A percentile compares a stretch with the other conserved stretches of the same genome.
These are phyloP conservation scores for Nothophoma quercina DNA, from an alignment of 2,329 filamentous ascomycete species.

Conservation along the genomic window DNA sequence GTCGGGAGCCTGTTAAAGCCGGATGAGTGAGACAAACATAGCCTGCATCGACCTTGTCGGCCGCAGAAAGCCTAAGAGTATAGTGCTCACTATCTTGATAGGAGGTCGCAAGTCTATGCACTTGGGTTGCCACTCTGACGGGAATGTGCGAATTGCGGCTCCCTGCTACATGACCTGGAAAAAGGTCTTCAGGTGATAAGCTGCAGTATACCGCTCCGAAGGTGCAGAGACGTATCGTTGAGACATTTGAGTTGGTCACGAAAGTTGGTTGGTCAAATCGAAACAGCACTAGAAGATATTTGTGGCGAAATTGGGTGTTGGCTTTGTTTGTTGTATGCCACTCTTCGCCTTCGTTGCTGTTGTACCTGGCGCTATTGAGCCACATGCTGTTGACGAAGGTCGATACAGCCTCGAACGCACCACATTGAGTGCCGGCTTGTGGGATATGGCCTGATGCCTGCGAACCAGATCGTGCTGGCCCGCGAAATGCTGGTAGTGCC, in stretches of 20 bases:
- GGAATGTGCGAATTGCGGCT: not conserved
- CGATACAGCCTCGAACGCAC: not conserved
- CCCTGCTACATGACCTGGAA: not conserved
- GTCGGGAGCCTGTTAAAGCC: not conserved
- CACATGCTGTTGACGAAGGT: not conserved
- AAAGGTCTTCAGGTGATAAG: too few relatives aligned
- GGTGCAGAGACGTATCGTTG: not conserved
- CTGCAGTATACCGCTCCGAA: not conserved
- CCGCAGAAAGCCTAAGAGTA: not conserved
- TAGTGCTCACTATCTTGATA: not conserved
- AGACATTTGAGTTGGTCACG: not conserved
- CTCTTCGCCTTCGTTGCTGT: not conserved
- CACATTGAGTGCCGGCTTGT: not conserved
- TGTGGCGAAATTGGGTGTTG: not conserved
- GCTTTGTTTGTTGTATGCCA: not conserved
- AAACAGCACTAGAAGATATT: not conserved
- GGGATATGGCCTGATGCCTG: not conserved
- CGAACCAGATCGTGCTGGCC: not conserved
- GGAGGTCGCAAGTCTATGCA: not conserved
- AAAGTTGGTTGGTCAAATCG: not conserved
- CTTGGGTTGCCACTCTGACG: not conserved
- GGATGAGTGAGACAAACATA: not conserved
- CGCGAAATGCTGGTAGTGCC: not conserved
- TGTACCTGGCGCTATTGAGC: not conserved
- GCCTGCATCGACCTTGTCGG: not conserved